Evolutionary conservation across 2,329 filamentous ascomycete genomes (phyloP).

Genomic region (Pseudocercospora eumusae): DNA sequence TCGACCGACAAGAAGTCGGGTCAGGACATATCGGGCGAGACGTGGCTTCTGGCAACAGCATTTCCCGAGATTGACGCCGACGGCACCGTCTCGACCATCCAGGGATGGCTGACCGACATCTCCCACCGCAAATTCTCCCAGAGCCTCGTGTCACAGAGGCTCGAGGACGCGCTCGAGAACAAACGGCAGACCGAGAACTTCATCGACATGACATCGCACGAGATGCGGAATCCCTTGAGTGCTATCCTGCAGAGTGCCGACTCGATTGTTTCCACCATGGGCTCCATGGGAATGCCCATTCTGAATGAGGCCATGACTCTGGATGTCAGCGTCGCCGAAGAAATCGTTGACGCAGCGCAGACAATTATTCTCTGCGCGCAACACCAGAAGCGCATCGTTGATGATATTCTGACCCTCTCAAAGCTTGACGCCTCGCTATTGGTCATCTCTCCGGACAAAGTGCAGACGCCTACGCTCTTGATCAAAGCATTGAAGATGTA

Average conservation of each 20-base stretch:
- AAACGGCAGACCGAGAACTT: slow-evolving; percentile 43
- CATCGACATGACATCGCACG: slow-evolving; percentile 45
- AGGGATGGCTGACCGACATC: slow-evolving; percentile 42
- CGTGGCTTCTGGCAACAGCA: slow-evolving; percentile 39
- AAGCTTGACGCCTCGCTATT: slow-evolving; percentile 51
- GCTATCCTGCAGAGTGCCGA: slow-evolving; percentile 49
- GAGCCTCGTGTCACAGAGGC: slow-evolving; percentile 33
- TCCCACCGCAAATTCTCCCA: slow-evolving; percentile 40
- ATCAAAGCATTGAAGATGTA: slow-evolving; percentile 40
- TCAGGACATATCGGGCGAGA: slow-evolving; percentile 34
- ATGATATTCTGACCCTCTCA: slow-evolving; percentile 50
- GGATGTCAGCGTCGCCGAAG: slow-evolving; percentile 23
- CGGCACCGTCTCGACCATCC: slow-evolving; percentile 34
- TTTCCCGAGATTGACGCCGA: slow-evolving; percentile 38
- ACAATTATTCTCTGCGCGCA: slow-evolving; percentile 50
- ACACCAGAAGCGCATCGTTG: slow-evolving; percentile 53
- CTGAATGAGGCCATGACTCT: slow-evolving; percentile 34
- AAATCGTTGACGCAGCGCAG: slow-evolving; percentile 38
- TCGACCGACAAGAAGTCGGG: slow-evolving; percentile 33
- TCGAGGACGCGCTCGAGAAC: slow-evolving; percentile 42
- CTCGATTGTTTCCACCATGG: slow-evolving; percentile 43
- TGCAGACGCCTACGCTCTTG: slow-evolving; percentile 43
- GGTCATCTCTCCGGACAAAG: slow-evolving; percentile 45
- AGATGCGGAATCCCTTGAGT: slow-evolving; percentile 48
- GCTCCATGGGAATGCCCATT: slow-evolving; percentile 20